phyloP scores from a whole-genome alignment of 805 yeast species.

The Peterozyma toletana region DNA sequence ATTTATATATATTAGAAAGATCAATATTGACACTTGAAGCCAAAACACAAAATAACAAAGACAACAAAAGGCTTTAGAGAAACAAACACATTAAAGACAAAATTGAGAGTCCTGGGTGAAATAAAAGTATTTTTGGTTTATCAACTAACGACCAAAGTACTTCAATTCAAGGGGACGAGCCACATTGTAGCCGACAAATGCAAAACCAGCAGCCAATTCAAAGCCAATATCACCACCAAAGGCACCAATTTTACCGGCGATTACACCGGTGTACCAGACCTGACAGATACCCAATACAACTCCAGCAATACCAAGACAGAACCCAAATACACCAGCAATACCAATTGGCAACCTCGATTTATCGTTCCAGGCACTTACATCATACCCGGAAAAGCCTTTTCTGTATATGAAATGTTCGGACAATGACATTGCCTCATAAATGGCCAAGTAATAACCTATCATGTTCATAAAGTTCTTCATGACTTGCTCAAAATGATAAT shows the following conservation, averaged over 20 bases:
- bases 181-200: constrained; percentile 53
- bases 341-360: constrained; percentile 63
- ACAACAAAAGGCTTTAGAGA: too few species aligned
- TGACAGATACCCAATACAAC: constrained; percentile 84
- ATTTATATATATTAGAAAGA: too few species aligned
- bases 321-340: constrained; percentile 67
- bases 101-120: too few species aligned
- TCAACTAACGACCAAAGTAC: constrained; percentile 40
- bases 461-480: constrained; percentile 86
- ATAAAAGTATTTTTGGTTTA: too few species aligned
- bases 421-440: constrained; percentile 68
- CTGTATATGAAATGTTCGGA: constrained; percentile 81
- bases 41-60: too few species aligned
- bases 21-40: too few species aligned
- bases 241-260: constrained; percentile 54
- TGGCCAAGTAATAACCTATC: constrained; percentile 86
- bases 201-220: constrained; percentile 63
- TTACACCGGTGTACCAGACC: constrained; percentile 72
- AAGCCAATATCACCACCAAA: constrained; percentile 85
- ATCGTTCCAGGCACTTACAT: constrained; percentile 55
- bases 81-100: too few species aligned
- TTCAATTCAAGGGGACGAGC: constrained; percentile 62
- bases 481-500: constrained; percentile 62
- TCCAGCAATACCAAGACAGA: constrained; percentile 81
- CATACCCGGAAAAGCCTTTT: constrained; percentile 53